Evolutionary conservation across 2,329 filamentous ascomycete species (phyloP).

Genomic region (Arthrobotrys entomopaga): DNA sequence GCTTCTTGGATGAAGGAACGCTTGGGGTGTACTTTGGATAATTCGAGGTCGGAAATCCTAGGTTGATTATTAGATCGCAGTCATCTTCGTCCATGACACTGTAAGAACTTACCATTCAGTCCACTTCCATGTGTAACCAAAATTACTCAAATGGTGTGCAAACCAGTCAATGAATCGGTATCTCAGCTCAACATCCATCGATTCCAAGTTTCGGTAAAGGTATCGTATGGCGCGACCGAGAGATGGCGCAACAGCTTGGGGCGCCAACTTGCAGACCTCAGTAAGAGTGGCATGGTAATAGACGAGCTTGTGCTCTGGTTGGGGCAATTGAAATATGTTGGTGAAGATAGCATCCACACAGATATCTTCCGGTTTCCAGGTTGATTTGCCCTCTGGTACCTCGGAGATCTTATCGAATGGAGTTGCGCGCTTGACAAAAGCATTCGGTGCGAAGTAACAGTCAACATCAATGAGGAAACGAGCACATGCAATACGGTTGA

Average conservation of each 20-base stretch:
- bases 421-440: constrained; percentile 92
- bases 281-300: constrained; percentile 97
- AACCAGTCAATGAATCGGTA: constrained; percentile 98
- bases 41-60: constrained; percentile 80
- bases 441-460: constrained; percentile 88
- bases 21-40: constrained; percentile 81
- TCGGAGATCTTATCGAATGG: constrained; percentile 85
- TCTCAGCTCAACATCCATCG: constrained; percentile 84
- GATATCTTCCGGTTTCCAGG: constrained; percentile 98
- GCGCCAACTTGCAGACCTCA: constrained; percentile 93
- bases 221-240: constrained; percentile 92
- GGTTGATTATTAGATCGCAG: background rate
- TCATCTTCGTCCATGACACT: too few relatives aligned
- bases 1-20: constrained; percentile 93
- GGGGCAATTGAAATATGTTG: constrained; percentile 87
- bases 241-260: constrained; percentile 93
- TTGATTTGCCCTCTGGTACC: constrained; percentile 72
- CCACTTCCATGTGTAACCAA: constrained; percentile 99
- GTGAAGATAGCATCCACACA: constrained; percentile 98
- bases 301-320: constrained; percentile 89
- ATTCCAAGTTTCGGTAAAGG: constrained; percentile 82
- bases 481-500: constrained; percentile 86
- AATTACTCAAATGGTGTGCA: constrained; percentile 96
- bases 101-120: constrained; percentile 77
- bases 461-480: constrained; percentile 93